phyloP scores from a whole-genome alignment of 2,329 filamentous ascomycete genomes.

The Fragosphaeria purpurea region DNA sequence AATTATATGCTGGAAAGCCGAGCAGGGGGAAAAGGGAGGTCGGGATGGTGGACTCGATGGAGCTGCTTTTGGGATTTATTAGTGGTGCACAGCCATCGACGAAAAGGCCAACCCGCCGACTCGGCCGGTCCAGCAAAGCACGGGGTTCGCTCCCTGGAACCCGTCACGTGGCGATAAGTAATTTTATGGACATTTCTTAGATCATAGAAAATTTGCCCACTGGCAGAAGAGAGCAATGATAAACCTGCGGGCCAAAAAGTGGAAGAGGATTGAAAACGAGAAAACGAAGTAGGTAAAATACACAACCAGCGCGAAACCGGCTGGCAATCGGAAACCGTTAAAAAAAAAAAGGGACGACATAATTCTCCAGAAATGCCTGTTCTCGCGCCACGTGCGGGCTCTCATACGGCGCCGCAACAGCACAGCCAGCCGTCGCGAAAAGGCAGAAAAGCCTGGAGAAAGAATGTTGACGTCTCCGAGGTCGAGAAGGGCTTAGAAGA shows the following conservation, averaged over 20 bases:
- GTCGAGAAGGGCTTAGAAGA: conserved; percentile 74
- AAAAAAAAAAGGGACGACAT: conserved; percentile 1
- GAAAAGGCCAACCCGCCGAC: not conserved
- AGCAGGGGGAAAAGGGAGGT: conserved; percentile 1
- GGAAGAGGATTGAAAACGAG: too few species aligned
- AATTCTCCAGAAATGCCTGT: not conserved
- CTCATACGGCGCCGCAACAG: conserved; percentile 59
- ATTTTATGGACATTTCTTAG: too few species aligned
- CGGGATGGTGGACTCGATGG: not conserved
- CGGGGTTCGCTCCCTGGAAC: too few species aligned
- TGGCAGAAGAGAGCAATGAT: not conserved
- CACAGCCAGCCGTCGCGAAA: conserved; percentile 86
- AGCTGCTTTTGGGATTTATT: not conserved
- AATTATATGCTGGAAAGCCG: not conserved
- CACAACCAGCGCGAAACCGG: too few species aligned
- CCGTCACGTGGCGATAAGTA: conserved; percentile 10
- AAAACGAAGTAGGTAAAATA: too few species aligned
- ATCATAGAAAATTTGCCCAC: not conserved
- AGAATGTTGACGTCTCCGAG: conserved; percentile 90
- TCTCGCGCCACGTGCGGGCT: conserved; percentile 24
- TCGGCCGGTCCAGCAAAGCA: not conserved
- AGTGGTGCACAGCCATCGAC: not conserved
- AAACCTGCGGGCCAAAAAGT: too few species aligned
- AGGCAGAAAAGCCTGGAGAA: conserved; percentile 97
- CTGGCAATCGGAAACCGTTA: not conserved